phyloP scores from a whole-genome alignment of 169 alveolate genomes.

The Eimeria mitis region DNA sequence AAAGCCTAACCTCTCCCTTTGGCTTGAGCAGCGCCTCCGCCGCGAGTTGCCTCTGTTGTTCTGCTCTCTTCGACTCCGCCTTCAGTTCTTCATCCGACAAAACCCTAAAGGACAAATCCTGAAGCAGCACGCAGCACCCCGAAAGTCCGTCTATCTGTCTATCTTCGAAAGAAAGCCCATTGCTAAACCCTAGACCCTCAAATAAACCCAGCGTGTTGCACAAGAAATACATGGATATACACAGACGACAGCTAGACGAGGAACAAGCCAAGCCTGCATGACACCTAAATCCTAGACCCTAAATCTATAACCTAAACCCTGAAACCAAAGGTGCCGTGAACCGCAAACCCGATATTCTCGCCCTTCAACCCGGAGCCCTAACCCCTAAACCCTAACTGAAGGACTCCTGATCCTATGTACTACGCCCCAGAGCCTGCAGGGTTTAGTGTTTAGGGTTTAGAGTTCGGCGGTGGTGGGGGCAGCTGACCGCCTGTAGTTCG shows the following conservation, averaged over 20 bases:
- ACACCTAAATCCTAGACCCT: background rate
- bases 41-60: constrained; percentile 77
- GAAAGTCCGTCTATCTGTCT: background rate
- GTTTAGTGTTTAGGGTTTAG: no score
- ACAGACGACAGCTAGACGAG: background rate
- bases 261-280: background rate
- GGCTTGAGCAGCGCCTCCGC: constrained; percentile 49
- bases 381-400: background rate
- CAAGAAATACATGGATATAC: background rate
- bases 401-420: background rate
- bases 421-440: background rate
- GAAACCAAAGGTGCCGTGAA: background rate
- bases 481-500: constrained; percentile 75
- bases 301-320: background rate
- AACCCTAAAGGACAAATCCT: constrained; percentile 67
- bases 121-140: background rate
- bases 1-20: constrained; percentile 43
- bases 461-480: background rate
- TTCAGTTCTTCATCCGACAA: constrained; percentile 69
- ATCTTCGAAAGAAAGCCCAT: background rate
- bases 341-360: background rate
- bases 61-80: constrained; percentile 80
- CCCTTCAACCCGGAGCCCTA: background rate
- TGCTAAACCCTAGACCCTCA: background rate
- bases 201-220: background rate